Base-by-base conservation (phyloP, 1,139 yeast species). In the Zygoascus sp. region DNA sequence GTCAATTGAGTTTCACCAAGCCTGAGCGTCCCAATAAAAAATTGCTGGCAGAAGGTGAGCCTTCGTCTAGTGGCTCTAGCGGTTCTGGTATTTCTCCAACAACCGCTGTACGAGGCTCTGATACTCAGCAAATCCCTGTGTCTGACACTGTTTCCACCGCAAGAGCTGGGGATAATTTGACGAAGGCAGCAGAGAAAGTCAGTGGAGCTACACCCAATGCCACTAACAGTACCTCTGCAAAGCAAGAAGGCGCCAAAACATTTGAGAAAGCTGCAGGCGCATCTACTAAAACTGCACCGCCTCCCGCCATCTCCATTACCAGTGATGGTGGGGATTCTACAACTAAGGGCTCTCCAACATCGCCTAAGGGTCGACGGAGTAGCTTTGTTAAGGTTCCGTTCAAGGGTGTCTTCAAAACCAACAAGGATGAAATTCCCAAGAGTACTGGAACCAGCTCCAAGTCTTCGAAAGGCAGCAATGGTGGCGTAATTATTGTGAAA, bases 11-110 rank as follows among this genome's bases (percentile, higher is more conserved):
- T 32, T 22, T 30, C 5, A 39, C 32, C 16, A 44, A 30, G 32
- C 40, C 44, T 11, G 37, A 40, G 20, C 20, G 21, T 9, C 23
- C 38, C 38, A 17, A 13, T 10, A 20, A 13, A 7, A 20, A 34
- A 22, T 11, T 13, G 9, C 13, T 20, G 22, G 38, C n/a, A 2
- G 16, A 20, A n/a, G 11, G 13, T n/a, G 15, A 19, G 13, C 2
- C 39, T 28, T 22, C 35, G 20, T 37, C 37, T 5, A 19, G 23
- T 10, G 32, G n/a, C 17, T 20, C 46, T 32, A 32, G 22, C 19
- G 36, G 41, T 21, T 20, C 42, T 23, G 50, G 45, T 22, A 37
- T 36, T 37, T 39, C 44, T n/a, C n/a, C n/a, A n/a, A n/a, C n/a
- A n/a, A n/a, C n/a, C n/a, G n/a, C n/a, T n/a, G n/a, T n/a, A n/a